Base-by-base conservation (phyloP, 768 basidiomycete species). In the Naematelia aurantialba region DNA sequence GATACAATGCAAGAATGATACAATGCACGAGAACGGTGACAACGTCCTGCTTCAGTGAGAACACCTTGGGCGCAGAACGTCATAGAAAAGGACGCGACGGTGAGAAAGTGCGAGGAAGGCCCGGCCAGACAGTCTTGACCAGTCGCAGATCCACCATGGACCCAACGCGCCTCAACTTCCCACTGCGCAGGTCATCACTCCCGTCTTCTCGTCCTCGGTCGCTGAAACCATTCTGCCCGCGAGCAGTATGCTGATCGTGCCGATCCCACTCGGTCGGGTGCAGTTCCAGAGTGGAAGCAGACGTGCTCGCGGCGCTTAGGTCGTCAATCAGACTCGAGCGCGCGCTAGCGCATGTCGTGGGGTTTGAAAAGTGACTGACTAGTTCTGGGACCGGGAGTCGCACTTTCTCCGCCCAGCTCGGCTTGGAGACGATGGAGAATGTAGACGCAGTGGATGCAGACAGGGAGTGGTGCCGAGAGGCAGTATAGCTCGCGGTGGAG, bases 401-500 rank as follows among this genome's bases (percentile, higher is more conserved):
- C n/a, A n/a, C 34, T 39, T 39, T 39, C 34, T 39, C 34, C 17
- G 34, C 34, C 34, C 34, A 39, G 34, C 34, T 39, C 8, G 34
- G 34, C 17, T 39, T 39, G 8, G 34, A 39, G 34, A 39, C 34
- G 34, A 39, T 39, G 8, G 34, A 39, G 34, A 39, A 39, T 39
- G 34, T 39, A 8, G 34, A 39, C 8, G 34, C 17, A 8, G 34
- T 39, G 8, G 34, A 39, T 39, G 34, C 34, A 17, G 34, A 39
- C n/a, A n/a, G n/a, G 17, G 34, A 8, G 8, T 8, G 8, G 8
- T 54, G 55, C 10, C 51, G 59, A 27, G 49, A 45, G 25, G 63
- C 65, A 22, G 60, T 17, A 31, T 60, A 66, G 19, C 48, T 56
- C 1, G 65, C n/a, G n/a, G n/a, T n/a, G n/a, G n/a, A n/a, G n/a